Evolutionary conservation across 1,139 yeast species (phyloP).

Genomic region (Taphrina confusa): DNA sequence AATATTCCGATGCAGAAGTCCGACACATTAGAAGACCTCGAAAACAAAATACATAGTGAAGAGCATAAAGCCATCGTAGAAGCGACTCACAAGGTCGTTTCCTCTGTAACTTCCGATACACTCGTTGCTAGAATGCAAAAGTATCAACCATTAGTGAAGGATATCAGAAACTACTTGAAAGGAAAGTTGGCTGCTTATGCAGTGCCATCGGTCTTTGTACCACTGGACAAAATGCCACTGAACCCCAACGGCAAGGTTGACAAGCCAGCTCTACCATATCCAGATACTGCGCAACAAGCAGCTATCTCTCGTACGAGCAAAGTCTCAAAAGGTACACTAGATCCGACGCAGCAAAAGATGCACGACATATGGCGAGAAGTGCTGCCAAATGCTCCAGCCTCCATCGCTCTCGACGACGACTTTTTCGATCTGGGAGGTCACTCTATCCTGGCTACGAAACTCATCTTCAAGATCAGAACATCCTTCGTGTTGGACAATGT

Average conservation of each 20-base stretch:
- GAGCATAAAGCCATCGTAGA: slow-evolving; percentile 93
- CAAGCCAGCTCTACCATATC: slow-evolving; percentile 95
- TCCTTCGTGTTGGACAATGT: slow-evolving; percentile 66
- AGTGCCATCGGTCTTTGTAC: slow-evolving; percentile 87
- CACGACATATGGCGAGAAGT: slow-evolving; percentile 83
- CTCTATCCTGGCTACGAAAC: slow-evolving; percentile 91
- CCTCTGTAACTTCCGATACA: slow-evolving; percentile 53
- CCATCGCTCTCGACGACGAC: slow-evolving; percentile 74
- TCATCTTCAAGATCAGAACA: slow-evolving; percentile 90
- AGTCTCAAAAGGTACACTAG: slow-evolving; percentile 52
- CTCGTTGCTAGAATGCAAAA: slow-evolving; percentile 76
- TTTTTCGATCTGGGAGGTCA: slow-evolving; percentile 98
- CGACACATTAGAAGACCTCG: slow-evolving; percentile 78
- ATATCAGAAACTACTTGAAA: slow-evolving; percentile 76
- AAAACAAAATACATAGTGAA: slow-evolving; percentile 73
- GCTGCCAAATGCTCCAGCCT: slow-evolving; percentile 80
- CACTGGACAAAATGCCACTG: slow-evolving; percentile 79
- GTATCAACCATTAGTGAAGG: slow-evolving; percentile 74
- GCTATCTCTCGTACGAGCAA: slow-evolving; percentile 58
- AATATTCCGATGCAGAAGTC: slow-evolving; percentile 69
- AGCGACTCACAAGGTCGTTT: slow-evolving; percentile 54
- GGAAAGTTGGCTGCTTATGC: slow-evolving; percentile 91
- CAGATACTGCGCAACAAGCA: slow-evolving; percentile 80
- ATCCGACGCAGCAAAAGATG: slow-evolving; percentile 65
- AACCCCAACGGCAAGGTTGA: slow-evolving; percentile 99